Evolutionary conservation across 306 rosid genomes (phyloP).

Genomic region (Herpetospermum pedunculosum): DNA sequence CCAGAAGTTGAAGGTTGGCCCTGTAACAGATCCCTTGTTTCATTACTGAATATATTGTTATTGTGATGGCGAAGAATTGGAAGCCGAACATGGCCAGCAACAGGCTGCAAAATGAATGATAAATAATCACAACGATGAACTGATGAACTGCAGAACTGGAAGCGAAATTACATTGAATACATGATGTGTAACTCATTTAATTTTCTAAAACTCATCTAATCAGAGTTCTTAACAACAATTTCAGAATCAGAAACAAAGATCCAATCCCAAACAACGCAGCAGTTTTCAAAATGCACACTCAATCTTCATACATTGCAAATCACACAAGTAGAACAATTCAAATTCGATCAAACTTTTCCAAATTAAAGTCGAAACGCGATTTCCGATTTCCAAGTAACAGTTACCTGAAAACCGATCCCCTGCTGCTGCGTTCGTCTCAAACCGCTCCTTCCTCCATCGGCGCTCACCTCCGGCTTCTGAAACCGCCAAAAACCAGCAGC

Average conservation of each 20-base stretch:
- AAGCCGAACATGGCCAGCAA: slow-evolving; percentile 31
- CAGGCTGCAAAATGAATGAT: slow-evolving; percentile 34
- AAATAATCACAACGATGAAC: slow-evolving; percentile 7
- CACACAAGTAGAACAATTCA: neutral
- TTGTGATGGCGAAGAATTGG: slow-evolving; percentile 31
- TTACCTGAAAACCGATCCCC: slow-evolving; percentile 56
- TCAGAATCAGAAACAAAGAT: neutral
- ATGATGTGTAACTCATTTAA: neutral
- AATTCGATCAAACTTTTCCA: neutral
- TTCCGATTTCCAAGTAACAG: neutral
- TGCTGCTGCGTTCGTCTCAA: slow-evolving; percentile 17
- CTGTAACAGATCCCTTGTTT: slow-evolving; percentile 44
- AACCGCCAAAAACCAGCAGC: slow-evolving; percentile 82
- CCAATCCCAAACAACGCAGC: neutral
- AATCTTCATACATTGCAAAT: neutral
- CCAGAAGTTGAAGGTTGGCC: slow-evolving; percentile 41
- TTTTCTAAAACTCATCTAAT: neutral
- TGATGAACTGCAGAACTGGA: slow-evolving; percentile 8
- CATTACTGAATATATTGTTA: slow-evolving; percentile 35
- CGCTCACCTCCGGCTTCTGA: slow-evolving; percentile 48
- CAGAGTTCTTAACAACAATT: neutral
- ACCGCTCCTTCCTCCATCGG: slow-evolving; percentile 16
- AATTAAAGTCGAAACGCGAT: slow-evolving; percentile 18
- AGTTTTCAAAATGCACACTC: neutral
- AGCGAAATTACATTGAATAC: neutral